Conservation (phyloP, 1,139 yeast species). For the Diutina pseudorugosa region DNA sequence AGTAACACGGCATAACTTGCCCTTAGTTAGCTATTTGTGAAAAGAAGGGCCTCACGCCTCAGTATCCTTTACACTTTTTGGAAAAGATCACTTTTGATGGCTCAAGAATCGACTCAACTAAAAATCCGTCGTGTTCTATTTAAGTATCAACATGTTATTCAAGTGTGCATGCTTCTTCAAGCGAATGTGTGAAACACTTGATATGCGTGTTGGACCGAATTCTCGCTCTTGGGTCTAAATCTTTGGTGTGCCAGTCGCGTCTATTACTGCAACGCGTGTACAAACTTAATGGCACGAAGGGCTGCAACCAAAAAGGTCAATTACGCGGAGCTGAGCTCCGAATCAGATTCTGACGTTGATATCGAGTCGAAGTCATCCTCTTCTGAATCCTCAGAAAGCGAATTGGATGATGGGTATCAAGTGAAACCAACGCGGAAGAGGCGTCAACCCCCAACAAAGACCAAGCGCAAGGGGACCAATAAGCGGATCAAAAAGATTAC, state of each 20-base stretch:
- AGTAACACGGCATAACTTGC: too few species aligned
- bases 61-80: too few species aligned
- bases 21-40: too few species aligned
- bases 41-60: too few species aligned
- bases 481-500: neutral
- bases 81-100: too few species aligned
- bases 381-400: neutral
- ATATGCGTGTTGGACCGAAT: too few species aligned
- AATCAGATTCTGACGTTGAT: neutral
- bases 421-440: neutral
- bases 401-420: neutral
- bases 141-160: too few species aligned
- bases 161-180: too few species aligned
- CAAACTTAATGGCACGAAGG: neutral
- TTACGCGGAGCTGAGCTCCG: conserved; percentile 2
- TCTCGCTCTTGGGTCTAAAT: too few species aligned
- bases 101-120: too few species aligned
- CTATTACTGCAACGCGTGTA: neutral
- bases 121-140: too few species aligned
- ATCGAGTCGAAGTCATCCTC: neutral
- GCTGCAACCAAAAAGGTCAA: neutral
- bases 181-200: too few species aligned
- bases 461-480: neutral
- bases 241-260: neutral
- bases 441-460: neutral